phyloP scores from a whole-genome alignment of 2,329 filamentous ascomycete species.

The Saccharata proteae region DNA sequence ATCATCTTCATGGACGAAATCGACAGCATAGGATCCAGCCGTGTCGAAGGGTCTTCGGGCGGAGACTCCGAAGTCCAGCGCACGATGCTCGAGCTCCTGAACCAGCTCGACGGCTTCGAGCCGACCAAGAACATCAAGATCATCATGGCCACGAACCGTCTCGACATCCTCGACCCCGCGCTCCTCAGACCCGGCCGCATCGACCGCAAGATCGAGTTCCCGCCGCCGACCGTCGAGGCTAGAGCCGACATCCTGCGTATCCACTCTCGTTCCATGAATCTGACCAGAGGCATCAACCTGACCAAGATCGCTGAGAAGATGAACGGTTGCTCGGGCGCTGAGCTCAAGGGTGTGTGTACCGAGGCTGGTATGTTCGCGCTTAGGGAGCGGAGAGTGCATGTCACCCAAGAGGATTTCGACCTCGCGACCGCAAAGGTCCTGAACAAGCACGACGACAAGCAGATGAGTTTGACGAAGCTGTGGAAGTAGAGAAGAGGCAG shows the following conservation, averaged over 20 bases:
- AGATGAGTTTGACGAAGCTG: conserved; percentile 77
- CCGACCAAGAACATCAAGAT: conserved; percentile 99
- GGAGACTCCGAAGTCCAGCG: conserved; percentile 97
- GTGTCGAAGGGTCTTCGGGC: conserved; percentile 88
- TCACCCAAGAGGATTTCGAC: conserved; percentile 98
- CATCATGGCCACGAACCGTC: conserved; percentile 97
- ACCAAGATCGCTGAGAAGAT: conserved; percentile 99
- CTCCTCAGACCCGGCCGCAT: conserved; percentile 92
- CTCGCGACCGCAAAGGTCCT: conserved; percentile 97
- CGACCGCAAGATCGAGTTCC: conserved; percentile 98
- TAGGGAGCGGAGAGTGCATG: conserved; percentile 88
- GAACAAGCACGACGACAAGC: conserved; percentile 99
- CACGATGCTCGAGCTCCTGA: conserved; percentile 95
- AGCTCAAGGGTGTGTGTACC: conserved; percentile 97
- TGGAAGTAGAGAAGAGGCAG: too few relatives aligned
- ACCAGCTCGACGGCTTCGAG: conserved; percentile 97
- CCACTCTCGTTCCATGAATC: conserved; percentile 95
- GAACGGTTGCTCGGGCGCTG: conserved; percentile 96
- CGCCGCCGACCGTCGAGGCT: conserved; percentile 89
- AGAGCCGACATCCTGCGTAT: conserved; percentile 96
- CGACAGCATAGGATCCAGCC: conserved; percentile 93
- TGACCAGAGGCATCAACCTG: conserved; percentile 93
- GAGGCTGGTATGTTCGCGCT: conserved; percentile 98
- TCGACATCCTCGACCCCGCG: conserved; percentile 93
- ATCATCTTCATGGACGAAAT: conserved; percentile 99